Evolutionary conservation across 768 basidiomycete species (phyloP).

Genomic region (Gautieria morchelliformis): DNA sequence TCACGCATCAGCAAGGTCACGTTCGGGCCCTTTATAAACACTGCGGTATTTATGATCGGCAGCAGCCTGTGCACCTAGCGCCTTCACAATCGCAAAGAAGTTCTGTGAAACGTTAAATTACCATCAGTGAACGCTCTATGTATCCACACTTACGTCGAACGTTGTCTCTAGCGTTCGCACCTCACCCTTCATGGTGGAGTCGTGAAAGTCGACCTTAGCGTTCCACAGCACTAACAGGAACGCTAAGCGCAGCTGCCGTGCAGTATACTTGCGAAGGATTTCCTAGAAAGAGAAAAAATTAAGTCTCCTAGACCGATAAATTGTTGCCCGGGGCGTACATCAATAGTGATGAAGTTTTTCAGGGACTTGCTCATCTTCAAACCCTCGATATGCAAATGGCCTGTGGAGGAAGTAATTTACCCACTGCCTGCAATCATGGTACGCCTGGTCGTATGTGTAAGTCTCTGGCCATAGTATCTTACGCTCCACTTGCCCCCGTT

Average conservation of each 20-base stretch:
- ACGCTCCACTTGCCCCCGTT: constrained; percentile 65
- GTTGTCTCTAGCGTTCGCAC: constrained; percentile 75
- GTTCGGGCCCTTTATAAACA: constrained; percentile 52
- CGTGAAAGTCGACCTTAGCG: constrained; percentile 88
- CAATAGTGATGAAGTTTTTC: constrained; percentile 98
- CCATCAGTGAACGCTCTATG: neutral
- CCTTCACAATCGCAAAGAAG: constrained; percentile 85
- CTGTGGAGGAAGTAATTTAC: constrained; percentile 99
- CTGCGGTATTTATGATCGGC: constrained; percentile 10
- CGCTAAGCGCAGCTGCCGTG: constrained; percentile 83
- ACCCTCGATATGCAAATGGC: constrained; percentile 96
- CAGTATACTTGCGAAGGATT: constrained; percentile 70
- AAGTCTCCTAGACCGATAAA: neutral
- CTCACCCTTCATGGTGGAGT: constrained; percentile 81
- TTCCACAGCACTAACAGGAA: constrained; percentile 92
- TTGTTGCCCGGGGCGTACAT: constrained; percentile 36
- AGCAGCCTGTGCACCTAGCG: constrained; percentile 51
- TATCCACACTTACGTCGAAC: constrained; percentile 58
- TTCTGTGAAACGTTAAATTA: constrained; percentile 44
- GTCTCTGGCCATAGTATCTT: neutral
- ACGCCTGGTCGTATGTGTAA: constrained; percentile 51
- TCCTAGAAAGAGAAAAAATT: constrained; percentile 42
- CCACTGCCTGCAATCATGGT: constrained; percentile 86
- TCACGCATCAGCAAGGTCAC: constrained; percentile 57
- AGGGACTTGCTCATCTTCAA: constrained; percentile 99